Evolutionary conservation across 176 grass and related monocot species (phyloP), one percentile per base, ranked within the genome.

Genomic region (Musa troglodytarum): DNA sequence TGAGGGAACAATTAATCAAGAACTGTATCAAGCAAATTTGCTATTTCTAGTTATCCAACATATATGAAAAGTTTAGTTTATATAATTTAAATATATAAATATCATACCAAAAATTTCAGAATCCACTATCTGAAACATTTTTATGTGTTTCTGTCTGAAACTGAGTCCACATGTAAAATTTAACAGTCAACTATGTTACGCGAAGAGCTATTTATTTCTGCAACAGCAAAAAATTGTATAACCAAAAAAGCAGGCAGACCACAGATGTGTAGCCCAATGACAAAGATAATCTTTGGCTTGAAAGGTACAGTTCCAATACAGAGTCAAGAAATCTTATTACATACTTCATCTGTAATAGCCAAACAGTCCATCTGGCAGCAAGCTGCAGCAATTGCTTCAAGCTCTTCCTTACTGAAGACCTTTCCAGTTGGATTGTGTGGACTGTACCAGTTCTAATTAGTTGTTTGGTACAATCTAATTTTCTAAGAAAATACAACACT

Each of bases 351-450:
- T 57, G 91, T 94, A 71, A 94, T 82, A 22, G 83, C 91, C 79
- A 95, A 78, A 69, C 91, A 95, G 54, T 90, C 82, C 81, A 86
- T 91, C 78, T 81, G 81, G 64, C 86, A 78, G 81, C 92, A 96
- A 61, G 83, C 86, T 65, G 74, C 64, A 73, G 92, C 74, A 52
- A 88, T 95, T 5, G 76, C 76, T 68, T 86, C 68, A 76, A 96
- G 50, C 76, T 97, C 90, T 75, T 85, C 83, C 63, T 57, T 81
- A 74, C 79, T 86, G 80, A 96, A 96, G 49, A 92, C 87, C 58
- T 96, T 96, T 74, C 93, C 93, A 49, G 93, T 92, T 63, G 93
- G 90, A 84, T 97, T 97, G 53, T 97, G 93, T 26, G 93, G 93
- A 76, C 93, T 92, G 89, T 71, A 69, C 54, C 23, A n/a, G 11